Percentiles rank a stretch among this genome's conserved stretches.
phyloP scores from a whole-genome alignment of 1,284 basidiomycete species.

The Fomitopsis schrenkii region DNA sequence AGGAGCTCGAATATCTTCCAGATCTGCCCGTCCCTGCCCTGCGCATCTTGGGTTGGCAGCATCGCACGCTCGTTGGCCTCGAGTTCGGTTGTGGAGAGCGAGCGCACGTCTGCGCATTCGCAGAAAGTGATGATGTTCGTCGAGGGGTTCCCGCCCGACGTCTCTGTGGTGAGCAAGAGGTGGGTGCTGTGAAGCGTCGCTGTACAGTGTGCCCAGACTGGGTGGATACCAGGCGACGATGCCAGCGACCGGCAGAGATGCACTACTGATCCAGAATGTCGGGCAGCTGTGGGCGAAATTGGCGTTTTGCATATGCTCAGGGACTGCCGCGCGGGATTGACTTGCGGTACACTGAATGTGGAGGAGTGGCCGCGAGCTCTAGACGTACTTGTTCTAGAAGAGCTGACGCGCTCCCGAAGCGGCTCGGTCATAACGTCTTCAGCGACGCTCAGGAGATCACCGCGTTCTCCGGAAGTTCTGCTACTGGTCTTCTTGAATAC shows the following conservation, averaged over 20 bases:
- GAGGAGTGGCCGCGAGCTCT: conserved; percentile 2
- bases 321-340: background rate
- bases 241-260: conserved; percentile 40
- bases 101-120: conserved; percentile 59
- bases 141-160: conserved; percentile 38
- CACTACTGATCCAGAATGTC: conserved; percentile 42
- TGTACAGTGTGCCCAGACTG: conserved; percentile 52
- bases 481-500: conserved; percentile 55
- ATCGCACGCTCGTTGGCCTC: conserved; percentile 37
- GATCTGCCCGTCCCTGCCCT: conserved; percentile 24
- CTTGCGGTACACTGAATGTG: background rate
- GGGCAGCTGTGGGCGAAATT: conserved; percentile 26
- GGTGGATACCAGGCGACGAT: conserved; percentile 24
- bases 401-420: background rate
- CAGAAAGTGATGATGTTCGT: conserved; percentile 45
- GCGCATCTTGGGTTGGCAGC: conserved; percentile 30
- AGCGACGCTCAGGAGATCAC: background rate
- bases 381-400: background rate
- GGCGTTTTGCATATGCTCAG: conserved; percentile 28
- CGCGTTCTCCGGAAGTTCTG: conserved; percentile 23
- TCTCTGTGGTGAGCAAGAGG: conserved; percentile 45
- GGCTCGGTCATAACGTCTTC: background rate
- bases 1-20: conserved; percentile 59
- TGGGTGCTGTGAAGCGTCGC: conserved; percentile 43
- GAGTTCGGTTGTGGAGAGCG: conserved; percentile 42